Percentiles rank a stretch among this genome's conserved stretches.
Evolutionary conservation across 1,139 yeast genomes (phyloP).

Genomic region (Candida sojae): DNA sequence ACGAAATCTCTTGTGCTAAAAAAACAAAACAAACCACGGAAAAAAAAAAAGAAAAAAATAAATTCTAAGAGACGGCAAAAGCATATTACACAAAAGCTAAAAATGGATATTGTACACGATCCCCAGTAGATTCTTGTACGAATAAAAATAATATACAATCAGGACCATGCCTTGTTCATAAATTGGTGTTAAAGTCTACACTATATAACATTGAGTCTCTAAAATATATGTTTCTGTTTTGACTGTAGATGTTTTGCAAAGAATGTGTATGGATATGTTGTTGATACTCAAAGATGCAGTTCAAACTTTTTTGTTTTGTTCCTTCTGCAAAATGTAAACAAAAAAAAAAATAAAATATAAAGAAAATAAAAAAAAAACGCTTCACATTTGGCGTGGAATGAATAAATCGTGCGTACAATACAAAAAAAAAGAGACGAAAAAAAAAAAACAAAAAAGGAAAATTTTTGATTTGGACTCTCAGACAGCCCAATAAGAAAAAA

Average conservation of each 20-base stretch:
- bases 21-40: background rate
- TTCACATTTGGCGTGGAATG: too few relatives aligned
- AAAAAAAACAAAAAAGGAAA: background rate
- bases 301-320: background rate
- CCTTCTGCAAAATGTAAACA: background rate
- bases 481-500: background rate
- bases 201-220: too few relatives aligned
- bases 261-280: too few relatives aligned
- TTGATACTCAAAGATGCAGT: background rate
- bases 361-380: background rate
- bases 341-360: background rate
- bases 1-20: background rate
- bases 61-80: background rate
- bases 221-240: too few relatives aligned
- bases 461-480: background rate
- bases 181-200: too few relatives aligned
- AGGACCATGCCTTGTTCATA: too few relatives aligned
- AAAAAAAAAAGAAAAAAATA: background rate
- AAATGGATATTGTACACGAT: conserved; percentile 1
- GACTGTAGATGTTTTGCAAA: too few relatives aligned
- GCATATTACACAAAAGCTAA: background rate
- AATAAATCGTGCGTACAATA: background rate
- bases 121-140: background rate
- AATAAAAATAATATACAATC: too few relatives aligned
- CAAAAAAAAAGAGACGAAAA: background rate